Conservation (phyloP, 2,329 filamentous ascomycete species). For the Tolypocladium inflatum region DNA sequence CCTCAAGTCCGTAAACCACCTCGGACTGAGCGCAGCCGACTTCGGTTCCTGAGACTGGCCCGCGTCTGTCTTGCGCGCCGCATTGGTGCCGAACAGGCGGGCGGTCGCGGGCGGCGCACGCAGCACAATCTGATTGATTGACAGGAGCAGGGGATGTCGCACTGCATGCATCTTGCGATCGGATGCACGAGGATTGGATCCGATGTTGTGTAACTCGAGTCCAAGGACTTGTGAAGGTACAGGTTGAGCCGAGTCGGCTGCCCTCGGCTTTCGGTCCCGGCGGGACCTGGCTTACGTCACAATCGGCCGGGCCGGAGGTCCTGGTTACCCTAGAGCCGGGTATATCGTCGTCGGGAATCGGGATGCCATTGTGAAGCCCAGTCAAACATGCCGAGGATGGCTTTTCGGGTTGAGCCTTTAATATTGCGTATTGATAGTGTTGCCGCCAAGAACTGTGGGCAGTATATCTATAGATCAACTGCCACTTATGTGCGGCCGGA, state of each 20-base stretch:
- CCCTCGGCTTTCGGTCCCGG: background rate
- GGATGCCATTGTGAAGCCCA: no score
- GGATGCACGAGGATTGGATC: background rate
- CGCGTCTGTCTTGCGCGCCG: background rate
- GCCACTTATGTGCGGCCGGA: no score
- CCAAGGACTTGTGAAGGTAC: background rate
- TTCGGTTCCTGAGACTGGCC: background rate
- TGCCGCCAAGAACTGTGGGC: background rate
- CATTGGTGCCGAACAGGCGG: background rate
- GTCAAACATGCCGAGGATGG: background rate
- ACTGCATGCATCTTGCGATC: background rate
- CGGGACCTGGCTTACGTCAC: background rate
- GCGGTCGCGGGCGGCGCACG: background rate
- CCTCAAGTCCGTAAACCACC: constrained; percentile 18
- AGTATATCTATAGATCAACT: no score
- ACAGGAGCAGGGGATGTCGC: background rate
- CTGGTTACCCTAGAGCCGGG: no score
- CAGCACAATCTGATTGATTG: background rate
- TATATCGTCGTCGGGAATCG: no score
- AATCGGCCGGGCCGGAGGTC: background rate
- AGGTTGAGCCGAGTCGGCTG: background rate
- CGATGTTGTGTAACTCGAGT: background rate
- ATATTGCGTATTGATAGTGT: background rate
- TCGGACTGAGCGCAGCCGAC: constrained; percentile 8
- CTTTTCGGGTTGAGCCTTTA: background rate